A percentile compares a stretch with the other conserved stretches of the same genome.
Evolutionary conservation across 2,329 filamentous ascomycete species (phyloP).

Genomic region (Colletotrichum shisoi): DNA sequence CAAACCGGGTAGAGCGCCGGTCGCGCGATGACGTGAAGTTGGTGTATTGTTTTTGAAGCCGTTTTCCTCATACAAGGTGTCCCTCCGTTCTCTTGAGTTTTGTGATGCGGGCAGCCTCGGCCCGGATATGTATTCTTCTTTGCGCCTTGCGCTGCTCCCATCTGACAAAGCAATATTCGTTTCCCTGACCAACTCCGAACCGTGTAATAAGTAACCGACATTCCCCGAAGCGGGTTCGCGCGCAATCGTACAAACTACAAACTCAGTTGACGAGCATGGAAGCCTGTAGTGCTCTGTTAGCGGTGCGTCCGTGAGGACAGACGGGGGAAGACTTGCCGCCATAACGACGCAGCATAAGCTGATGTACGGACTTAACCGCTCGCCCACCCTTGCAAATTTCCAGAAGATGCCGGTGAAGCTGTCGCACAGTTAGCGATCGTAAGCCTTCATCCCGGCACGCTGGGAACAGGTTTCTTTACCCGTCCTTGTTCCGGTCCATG

Average conservation of each 20-base stretch:
- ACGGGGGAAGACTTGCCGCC: constrained; percentile 71
- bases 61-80: neutral
- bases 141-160: constrained; percentile 24
- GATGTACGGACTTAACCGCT: constrained; percentile 92
- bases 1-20: too few relatives aligned
- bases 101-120: neutral
- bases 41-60: constrained; percentile 25
- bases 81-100: constrained; percentile 8
- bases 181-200: constrained; percentile 35
- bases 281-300: constrained; percentile 23
- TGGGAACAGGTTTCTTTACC: constrained; percentile 61
- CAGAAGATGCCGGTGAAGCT: constrained; percentile 88
- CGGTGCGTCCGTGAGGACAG: neutral
- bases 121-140: constrained; percentile 7
- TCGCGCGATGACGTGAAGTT: constrained; percentile 1
- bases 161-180: constrained; percentile 32
- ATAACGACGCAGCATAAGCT: constrained; percentile 92
- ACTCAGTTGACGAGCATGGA: constrained; percentile 31
- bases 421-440: constrained; percentile 20
- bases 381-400: constrained; percentile 93
- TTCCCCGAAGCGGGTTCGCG: constrained; percentile 10
- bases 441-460: constrained; percentile 24
- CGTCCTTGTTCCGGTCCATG: constrained; percentile 91
- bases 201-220: constrained; percentile 23
- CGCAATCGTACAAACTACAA: constrained; percentile 9